Evolutionary conservation across 2,329 filamentous ascomycete species (phyloP), one percentile per base, ranked within the genome.

Genomic region (Cytospora schulzeri): DNA sequence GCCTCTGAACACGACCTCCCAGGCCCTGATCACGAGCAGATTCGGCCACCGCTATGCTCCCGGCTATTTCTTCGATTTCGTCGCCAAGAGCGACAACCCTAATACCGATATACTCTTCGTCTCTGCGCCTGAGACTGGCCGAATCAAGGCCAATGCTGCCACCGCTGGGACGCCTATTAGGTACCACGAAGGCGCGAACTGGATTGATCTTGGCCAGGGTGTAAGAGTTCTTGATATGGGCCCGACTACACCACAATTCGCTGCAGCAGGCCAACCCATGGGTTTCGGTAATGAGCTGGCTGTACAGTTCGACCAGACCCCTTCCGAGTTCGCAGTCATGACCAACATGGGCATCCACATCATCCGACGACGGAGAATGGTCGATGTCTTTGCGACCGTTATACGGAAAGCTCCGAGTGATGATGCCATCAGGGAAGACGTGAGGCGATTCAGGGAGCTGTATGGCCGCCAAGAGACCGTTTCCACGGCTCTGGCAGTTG

Each of bases 211-310:
- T 24, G 87, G 88, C 29, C 66, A 65, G 1, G 87, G 70, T 11
- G 83, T 91, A 71, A 84, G 84, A 38, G 88, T 90, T 8, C 89
- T 96, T 73, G 92, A 91, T 69, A 86, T 97, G 63, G 92, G 93
- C 2, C 78, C 93, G 15, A 86, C 92, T 31, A 91, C 90, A 0
- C 84, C 85, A 57, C 86, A 91, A 0, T 94, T 93, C 70, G 84
- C 87, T 19, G 90, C 91, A 12, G 83, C 88, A 0, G 79, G 78
- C 14, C 85, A 86, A 29, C 91, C 91, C 0, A 74, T 87, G 26
- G 94, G 93, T 0, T 98, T 97, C 71, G 93, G 94, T 14, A 99
- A 99, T 70, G 95, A 99, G 77, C 81, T 98, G 63, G 92, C 95
- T 1, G 90, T 96, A n/a, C 96, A 99, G 71, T 99, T 95, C 71